phyloP scores from a whole-genome alignment of 768 basidiomycete genomes.

The Psilocybe subaeruginosa region DNA sequence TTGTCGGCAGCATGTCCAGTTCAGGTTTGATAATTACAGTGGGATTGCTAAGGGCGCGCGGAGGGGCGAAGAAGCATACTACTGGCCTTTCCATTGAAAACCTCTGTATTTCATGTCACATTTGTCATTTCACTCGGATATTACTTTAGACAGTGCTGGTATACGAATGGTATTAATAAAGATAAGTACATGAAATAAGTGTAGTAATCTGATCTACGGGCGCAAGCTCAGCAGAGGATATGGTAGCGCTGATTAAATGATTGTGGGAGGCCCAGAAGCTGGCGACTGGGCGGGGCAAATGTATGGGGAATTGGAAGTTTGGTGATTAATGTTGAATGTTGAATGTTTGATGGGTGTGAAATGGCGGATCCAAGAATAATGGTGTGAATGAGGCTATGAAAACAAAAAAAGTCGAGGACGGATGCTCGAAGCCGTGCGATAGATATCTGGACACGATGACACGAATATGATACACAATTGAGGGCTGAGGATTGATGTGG shows the following conservation, averaged over 20 bases:
- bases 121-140: not conserved
- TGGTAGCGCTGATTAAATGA: not conserved
- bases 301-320: not conserved
- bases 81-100: not conserved
- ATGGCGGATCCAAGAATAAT: not conserved
- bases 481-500: not conserved
- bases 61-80: not conserved
- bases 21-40: not conserved
- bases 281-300: not conserved
- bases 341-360: not conserved
- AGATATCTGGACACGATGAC: not conserved
- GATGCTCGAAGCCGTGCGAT: not conserved
- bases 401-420: not conserved
- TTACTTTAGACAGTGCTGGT: not conserved
- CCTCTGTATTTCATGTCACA: no score
- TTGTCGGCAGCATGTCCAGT: not conserved
- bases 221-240: not conserved
- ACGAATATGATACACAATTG: not conserved
- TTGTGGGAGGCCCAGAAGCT: not conserved
- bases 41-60: not conserved
- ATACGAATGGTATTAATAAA: not conserved
- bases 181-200: not conserved
- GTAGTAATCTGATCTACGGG: not conserved
- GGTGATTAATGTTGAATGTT: not conserved
- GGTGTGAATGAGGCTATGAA: not conserved